Conservation (phyloP, 2,329 filamentous ascomycete species). For the Sarocladium brachiariae region DNA sequence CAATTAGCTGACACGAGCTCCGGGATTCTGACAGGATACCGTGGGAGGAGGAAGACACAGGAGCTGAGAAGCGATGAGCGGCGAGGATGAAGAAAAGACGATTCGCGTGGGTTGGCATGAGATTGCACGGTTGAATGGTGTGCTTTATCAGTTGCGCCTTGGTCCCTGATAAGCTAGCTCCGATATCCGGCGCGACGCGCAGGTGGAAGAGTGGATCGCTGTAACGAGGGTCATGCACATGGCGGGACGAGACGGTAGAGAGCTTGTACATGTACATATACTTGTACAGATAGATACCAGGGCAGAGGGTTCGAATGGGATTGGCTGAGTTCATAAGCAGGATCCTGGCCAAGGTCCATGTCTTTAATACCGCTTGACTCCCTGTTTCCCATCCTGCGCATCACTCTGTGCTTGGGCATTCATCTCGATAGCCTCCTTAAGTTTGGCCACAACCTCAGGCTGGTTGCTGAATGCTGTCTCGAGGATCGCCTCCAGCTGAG, state of each 20-base stretch:
- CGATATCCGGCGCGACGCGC: slow-evolving; percentile 9
- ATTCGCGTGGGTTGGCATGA: neutral
- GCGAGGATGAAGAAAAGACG: neutral
- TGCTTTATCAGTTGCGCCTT: slow-evolving; percentile 8
- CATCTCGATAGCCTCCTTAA: slow-evolving; percentile 55
- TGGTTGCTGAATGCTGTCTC: slow-evolving; percentile 51
- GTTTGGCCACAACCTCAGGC: slow-evolving; percentile 50
- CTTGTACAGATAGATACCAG: no score
- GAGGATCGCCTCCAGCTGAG: slow-evolving; percentile 50
- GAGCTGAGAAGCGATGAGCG: neutral
- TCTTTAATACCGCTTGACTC: slow-evolving; percentile 23
- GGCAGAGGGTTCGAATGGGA: no score
- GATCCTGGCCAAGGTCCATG: neutral
- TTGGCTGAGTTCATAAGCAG: neutral
- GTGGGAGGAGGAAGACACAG: neutral
- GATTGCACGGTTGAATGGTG: neutral
- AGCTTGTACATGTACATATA: no score
- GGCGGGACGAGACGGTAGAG: neutral
- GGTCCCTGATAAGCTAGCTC: slow-evolving; percentile 2
- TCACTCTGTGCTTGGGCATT: slow-evolving; percentile 48
- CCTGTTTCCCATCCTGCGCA: slow-evolving; percentile 28
- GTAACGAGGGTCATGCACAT: no score
- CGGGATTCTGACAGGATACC: neutral
- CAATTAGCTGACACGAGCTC: neutral
- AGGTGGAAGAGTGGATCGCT: no score